Evolutionary conservation across 805 yeast genomes (phyloP), one percentile per base, ranked within the genome.

Genomic region (Starmerella etchellsii): DNA sequence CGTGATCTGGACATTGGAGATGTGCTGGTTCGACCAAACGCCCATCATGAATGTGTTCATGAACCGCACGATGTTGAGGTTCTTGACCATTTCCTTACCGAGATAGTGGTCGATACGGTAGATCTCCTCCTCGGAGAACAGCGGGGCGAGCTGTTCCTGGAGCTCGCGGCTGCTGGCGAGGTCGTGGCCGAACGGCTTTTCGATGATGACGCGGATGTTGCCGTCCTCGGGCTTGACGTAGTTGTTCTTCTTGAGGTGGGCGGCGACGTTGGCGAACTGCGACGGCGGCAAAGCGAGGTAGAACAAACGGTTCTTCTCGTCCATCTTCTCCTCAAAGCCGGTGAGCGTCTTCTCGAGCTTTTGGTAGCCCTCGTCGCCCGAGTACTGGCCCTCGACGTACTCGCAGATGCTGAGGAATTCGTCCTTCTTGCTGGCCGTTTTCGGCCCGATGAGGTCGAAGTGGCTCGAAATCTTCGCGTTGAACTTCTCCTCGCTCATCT

Each of bases 71-170:
- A 85, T 84, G 44, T 84, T 64, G 56, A 91, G 69, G 68, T 88
- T 91, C 70, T 88, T 91, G 42, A 91, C 97, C 87, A 91, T 76
- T 67, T 91, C 98, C 67, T 91, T 91, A 52, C 98, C 98, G 54
- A 91, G 70, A 61, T 91, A 91, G 65, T 91, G 98, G 65, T 91
- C 98, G 54, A 91, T 91, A 68, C 98, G 78, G 69, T 73, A 91
- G 36, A 88, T 68, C 67, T 91, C 97, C 3, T 80, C 87, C 64
- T 91, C 98, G 21, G 73, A 63, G 74, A 87, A 88, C 37, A 87
- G 64, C 16, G 97, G 97, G 15, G 87, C 75, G 54, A 91, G 70
- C 47, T 73, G 70, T 42, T 65, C 56, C 66, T 85, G 95, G 58
- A 91, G 68, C 53, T 74, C 78, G 54, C 83, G 73, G 3, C 94